Evolutionary conservation across 2,329 filamentous ascomycete species (phyloP), one percentile per base, ranked within the genome.

Genomic region (Nothopassalora personata): DNA sequence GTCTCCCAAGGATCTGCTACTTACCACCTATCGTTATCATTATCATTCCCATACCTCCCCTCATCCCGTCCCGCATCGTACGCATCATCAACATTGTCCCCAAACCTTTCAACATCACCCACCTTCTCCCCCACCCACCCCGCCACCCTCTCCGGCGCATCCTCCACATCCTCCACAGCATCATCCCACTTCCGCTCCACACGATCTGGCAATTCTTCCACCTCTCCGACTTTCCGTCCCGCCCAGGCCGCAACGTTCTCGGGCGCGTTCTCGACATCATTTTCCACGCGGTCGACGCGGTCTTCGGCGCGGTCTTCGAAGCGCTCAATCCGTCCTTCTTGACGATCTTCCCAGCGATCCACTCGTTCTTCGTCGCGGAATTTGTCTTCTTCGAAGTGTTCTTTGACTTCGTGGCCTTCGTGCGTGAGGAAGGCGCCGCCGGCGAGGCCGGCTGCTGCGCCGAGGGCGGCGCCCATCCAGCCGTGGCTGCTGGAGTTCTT

Each of bases 371-470:
- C 23, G 23, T 23, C 23, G 15, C 66, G 58, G 62, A 69, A 63
- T 60, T 71, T 66, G 49, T 70, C 69, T 47, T 62, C 59, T 48
- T 72, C 67, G 51, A 59, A 67, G 45, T 68, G 60, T 13, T 69
- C 60, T 51, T 70, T 62, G 45, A 77, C 72, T 66, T 78, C 72
- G 54, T 77, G 70, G 5, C 75, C 76, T 58, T 79, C 77, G 59
- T 80, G 74, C 73, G 76, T 77, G 54, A 77, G 64, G 54, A 79
- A 57, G 47, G 76, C 77, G 56, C 77, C 77, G 15, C 75, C 77
- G 8, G 73, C 71, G 18, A 77, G 54, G 4, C 78, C 78, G 1
- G 73, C 74, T 19, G 70, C 77, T 3, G 70, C 75, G 33, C 74
- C 78, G 18, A 75, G 64, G 1, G 72, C 74, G 8, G 71, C 73